These are phyloP conservation scores for Trichoderma erinaceum DNA, from an alignment of 495 filamentous ascomycete genomes.

Conservation along the genomic window DNA sequence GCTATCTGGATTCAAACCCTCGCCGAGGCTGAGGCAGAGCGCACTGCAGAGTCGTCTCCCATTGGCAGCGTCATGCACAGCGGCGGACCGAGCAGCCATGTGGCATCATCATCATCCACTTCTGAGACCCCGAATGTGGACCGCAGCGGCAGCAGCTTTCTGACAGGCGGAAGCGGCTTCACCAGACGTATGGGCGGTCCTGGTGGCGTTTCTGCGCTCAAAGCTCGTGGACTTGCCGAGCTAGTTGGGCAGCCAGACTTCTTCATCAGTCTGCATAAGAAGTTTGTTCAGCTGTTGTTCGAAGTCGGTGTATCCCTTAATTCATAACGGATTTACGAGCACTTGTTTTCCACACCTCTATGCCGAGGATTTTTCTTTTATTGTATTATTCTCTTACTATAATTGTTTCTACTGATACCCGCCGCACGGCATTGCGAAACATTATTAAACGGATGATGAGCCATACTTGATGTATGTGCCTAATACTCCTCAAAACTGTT, in stretches of 20 bases:
- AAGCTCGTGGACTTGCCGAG: slow-evolving; percentile 73
- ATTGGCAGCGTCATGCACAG: slow-evolving; percentile 19
- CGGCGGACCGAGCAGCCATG: slow-evolving; percentile 22
- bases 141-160: slow-evolving; percentile 37
- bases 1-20: slow-evolving; percentile 62
- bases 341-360: neutral
- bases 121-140: slow-evolving; percentile 16
- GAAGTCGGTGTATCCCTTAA: slow-evolving; percentile 52
- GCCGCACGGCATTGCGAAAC: slow-evolving; percentile 10
- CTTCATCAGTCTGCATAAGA: slow-evolving; percentile 78
- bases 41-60: slow-evolving; percentile 34
- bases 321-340: slow-evolving; percentile 24
- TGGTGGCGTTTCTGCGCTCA: slow-evolving; percentile 45
- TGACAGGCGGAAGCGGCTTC: slow-evolving; percentile 39
- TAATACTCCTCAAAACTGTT: neutral
- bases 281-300: slow-evolving; percentile 68
- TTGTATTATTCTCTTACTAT: neutral
- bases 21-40: slow-evolving; percentile 55
- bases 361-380: neutral
- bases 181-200: slow-evolving; percentile 31
- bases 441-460: neutral
- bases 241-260: slow-evolving; percentile 80
- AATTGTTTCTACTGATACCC: slow-evolving; percentile 12
- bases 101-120: slow-evolving; percentile 20
- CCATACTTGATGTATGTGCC: neutral